Conservation (phyloP, 2,329 filamentous ascomycete species). For the Claviceps cyperi region DNA sequence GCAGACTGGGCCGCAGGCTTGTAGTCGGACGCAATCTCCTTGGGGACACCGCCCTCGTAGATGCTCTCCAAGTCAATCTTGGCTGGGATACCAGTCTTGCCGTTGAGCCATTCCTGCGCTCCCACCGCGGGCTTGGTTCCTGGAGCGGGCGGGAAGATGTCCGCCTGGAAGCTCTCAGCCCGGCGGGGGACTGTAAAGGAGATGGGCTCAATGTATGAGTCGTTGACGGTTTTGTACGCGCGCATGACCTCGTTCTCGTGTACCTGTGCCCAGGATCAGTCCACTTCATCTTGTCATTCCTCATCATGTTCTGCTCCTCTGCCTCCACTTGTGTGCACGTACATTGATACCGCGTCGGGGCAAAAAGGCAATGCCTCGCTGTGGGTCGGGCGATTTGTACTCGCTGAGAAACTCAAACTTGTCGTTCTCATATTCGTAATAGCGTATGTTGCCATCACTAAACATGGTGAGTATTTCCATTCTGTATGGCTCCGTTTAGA, state of each 20-base stretch:
- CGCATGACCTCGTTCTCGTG: slow-evolving; percentile 95
- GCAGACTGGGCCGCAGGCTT: slow-evolving; percentile 38
- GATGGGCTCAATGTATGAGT: slow-evolving; percentile 86
- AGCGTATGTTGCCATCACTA: slow-evolving; percentile 96
- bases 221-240: slow-evolving; percentile 94
- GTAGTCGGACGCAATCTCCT: slow-evolving; percentile 59
- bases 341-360: slow-evolving; percentile 91
- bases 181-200: slow-evolving; percentile 93
- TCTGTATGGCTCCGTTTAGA: too few species aligned
- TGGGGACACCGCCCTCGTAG: slow-evolving; percentile 69
- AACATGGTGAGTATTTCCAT: slow-evolving; percentile 7
- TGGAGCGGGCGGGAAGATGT: slow-evolving; percentile 81
- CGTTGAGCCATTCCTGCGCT: slow-evolving; percentile 69
- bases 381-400: slow-evolving; percentile 92
- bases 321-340: slow-evolving; percentile 14
- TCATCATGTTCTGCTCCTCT: background rate
- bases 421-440: slow-evolving; percentile 97
- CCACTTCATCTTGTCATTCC: too few species aligned
- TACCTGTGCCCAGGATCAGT: slow-evolving; percentile 33
- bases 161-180: slow-evolving; percentile 88
- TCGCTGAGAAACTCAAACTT: slow-evolving; percentile 96
- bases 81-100: slow-evolving; percentile 69
- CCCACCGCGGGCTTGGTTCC: slow-evolving; percentile 71
- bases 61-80: slow-evolving; percentile 91
- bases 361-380: slow-evolving; percentile 86